Base-by-base conservation (phyloP, 192 early-diverging fungal genomes). In the Podila minutissima region DNA sequence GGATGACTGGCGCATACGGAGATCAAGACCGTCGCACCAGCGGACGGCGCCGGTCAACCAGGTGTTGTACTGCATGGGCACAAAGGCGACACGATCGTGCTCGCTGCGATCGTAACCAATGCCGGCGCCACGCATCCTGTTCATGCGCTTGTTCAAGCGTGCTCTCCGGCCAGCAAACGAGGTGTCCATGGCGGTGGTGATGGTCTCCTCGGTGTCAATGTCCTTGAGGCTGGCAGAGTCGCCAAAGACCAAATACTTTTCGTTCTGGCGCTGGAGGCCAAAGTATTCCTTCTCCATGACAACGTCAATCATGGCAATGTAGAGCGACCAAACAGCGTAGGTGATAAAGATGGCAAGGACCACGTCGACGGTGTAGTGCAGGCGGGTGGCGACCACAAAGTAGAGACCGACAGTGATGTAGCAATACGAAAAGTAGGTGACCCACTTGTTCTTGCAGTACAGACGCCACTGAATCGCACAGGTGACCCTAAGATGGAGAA, bases 301-400 rank as follows among this genome's bases (percentile, higher is more conserved):
- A 46, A 75, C 57, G 48, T 84, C 83, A 7, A 84, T 71, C 69
- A 75, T 84, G 57, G 71, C 81, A 60, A 88, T 91, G 68, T 92
- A 92, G 11, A 86, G 32, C 31, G 87, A 84, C 79, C 88, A 87
- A 22, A 86, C 75, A 12, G 85, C 71, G 55, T 85, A 88, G 6
- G 89, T 89, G 71, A 92, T 81, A 63, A 92, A 84, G 46, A 84
- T 55, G 20, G 83, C 83, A 22, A 84, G 48, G 29, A 84, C 64
- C 0, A 84, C 83, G 61, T 84, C 83, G 35, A 84, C 83, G 19
- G 83, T 75, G 55, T 84, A 84, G 48, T 84, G 83, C 15, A 84
- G 64, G 48, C 83, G 75, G 19, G 75, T 79, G 20, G 83, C 83
- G 29, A 84, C n/a, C 38, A 84, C 75, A 49, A 74, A 74, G 59